Evolutionary conservation across 1,284 basidiomycete genomes (phyloP), one percentile per base, ranked within the genome.

Genomic region (Pseudozyma pruni): DNA sequence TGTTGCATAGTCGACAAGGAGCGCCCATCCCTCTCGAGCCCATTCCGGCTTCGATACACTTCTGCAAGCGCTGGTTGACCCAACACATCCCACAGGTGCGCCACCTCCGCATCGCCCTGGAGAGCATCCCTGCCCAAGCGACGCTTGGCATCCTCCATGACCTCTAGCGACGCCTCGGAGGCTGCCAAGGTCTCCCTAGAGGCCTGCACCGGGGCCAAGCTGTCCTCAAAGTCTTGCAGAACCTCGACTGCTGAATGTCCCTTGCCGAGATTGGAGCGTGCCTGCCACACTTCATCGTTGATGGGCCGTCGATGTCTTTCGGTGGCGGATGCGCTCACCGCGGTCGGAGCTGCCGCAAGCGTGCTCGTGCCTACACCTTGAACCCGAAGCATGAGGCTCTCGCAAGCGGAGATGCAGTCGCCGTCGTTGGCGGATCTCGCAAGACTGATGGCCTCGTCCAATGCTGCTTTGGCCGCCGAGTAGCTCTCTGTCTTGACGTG

Each of bases 401-500:
- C 63, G 41, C 69, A 72, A 11, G 63, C 63, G 17, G 49, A 22
- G 37, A 72, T 68, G 59, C 69, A 72, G 25, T 72, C 69, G 29
- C 35, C 38, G 34, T 72, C 69, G 42, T 63, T 67, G 5, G 63
- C 69, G 25, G 69, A 62, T 23, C 63, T 37, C 7, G 69, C 69
- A 8, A 72, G 49, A 41, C 69, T 68, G 41, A 72, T 60, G 16
- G 69, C 69, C 32, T 72, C 69, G 11, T 68, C 52, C 8, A 72
- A 49, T 13, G 62, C 67, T 10, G 67, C 61, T 45, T 42, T 59
- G 9, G 69, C 69, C 13, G 69, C 69, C 11, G 43, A 43, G 17
- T 59, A 58, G 39, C 69, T 62, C 31, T 62, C 50, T 16, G 52
- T 58, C 29, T 41, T 53, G 20, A 67, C 43, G 23, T 72, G 69